Evolutionary conservation across 176 grass and related monocot species (phyloP), one percentile per base, ranked within the genome.

Genomic region (Raddia guianensis): DNA sequence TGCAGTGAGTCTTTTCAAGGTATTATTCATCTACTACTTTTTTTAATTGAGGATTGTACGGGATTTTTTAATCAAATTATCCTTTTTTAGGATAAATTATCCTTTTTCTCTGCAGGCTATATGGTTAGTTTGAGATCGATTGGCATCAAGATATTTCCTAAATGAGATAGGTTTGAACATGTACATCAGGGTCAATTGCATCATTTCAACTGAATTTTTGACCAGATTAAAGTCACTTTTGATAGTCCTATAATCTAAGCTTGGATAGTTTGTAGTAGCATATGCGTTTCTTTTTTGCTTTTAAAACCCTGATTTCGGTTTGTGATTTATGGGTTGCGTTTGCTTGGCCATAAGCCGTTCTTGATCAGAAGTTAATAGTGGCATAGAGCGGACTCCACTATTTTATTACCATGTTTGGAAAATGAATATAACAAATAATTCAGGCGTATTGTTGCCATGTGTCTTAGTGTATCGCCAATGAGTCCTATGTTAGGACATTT

Each of bases 41-140:
- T n/a, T n/a, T n/a, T n/a, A n/a, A n/a, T n/a, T n/a, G n/a, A n/a
- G n/a, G n/a, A n/a, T n/a, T n/a, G n/a, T n/a, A n/a, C n/a, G n/a
- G n/a, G n/a, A n/a, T n/a, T n/a, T n/a, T n/a, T n/a, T n/a, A n/a
- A n/a, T n/a, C n/a, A n/a, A n/a, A n/a, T n/a, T n/a, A n/a, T n/a
- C n/a, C n/a, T n/a, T n/a, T n/a, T 13, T 13, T 47, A 46, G 5
- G 4, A 58, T 58, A 12, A 48, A 80, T 19, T 3, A 15, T 12
- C 43, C 18, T 3, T 34, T 7, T 79, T 56, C 8, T 73, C 54
- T 86, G 60, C 19, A 80, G 77, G 18, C 18, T 46, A 47, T 55
- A 13, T 8, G 55, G 37, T 56, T 66, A 51, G 40, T 48, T 58
- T 73, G 43, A 8, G 45, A 68, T 47, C 47, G 1, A 49, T 20